Evolutionary conservation across 495 filamentous ascomycete genomes (phyloP), one percentile per base, ranked within the genome.

Genomic region (Podospora australis): DNA sequence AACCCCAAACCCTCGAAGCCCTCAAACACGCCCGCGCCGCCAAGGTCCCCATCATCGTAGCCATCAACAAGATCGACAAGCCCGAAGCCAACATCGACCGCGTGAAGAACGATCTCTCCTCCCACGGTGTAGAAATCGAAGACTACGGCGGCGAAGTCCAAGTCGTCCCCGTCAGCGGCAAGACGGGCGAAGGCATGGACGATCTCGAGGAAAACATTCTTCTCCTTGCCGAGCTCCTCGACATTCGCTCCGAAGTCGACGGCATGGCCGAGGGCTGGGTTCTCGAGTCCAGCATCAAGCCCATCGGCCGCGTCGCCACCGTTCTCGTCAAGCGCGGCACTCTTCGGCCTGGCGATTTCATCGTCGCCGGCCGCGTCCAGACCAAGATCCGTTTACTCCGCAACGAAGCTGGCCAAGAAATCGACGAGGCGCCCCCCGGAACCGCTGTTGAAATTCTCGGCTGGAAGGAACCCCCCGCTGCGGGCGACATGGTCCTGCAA

Each of bases 11-110:
- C 1, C 74, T 97, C 8, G 94, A 99, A 65, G 91, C 92, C 10
- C 86, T 99, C 62, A 95, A 92, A 59, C 92, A 97, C 57, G 92
- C 94, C 4, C 85, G 84, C 39, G 73, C 76, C n/a, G 89, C 94
- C 24, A 84, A 85, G 47, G 94, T 97, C 1, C 90, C 92, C 10
- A 91, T 99, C 41, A 94, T 97, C 46, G 94, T 97, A 14, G 94
- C 94, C n/a, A 88, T 96, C 67, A 99, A 89, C 71, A 99, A 99
- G 65, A 79, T 95, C 39, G 94, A 99, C 65, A 96, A 91, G 66
- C 81, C 84, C 51, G 81, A 83, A 29, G 78, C 86, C 16, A 80
- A 89, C 52, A 64, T 84, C 11, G 84, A 96, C 32, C 77, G 77
- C 19, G 90, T 96, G 47, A 96, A 96, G 65, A 74, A 81, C 46